Percentiles rank a stretch among this genome's conserved stretches.
phyloP scores from a whole-genome alignment of 2,329 filamentous ascomycete genomes.

The Pyricularia pennisetigena region DNA sequence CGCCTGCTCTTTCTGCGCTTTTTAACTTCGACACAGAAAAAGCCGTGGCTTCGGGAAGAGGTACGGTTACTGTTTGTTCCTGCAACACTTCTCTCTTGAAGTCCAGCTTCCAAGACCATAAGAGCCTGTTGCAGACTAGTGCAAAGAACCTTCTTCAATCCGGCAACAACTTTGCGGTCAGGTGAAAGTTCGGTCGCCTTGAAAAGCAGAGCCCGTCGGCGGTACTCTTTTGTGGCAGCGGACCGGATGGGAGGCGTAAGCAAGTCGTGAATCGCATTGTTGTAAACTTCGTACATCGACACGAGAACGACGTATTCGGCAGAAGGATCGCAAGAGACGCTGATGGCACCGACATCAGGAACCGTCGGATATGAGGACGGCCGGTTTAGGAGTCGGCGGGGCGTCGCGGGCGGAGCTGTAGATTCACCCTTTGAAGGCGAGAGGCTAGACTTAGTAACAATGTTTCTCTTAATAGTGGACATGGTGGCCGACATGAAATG shows the following conservation, averaged over 20 bases:
- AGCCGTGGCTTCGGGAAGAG: slow-evolving; percentile 87
- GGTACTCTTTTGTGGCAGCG: slow-evolving; percentile 55
- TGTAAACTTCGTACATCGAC: slow-evolving; percentile 99
- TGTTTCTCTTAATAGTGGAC: slow-evolving; percentile 32
- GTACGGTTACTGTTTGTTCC: slow-evolving; percentile 90
- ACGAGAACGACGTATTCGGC: slow-evolving; percentile 82
- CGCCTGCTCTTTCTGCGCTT: slow-evolving; percentile 45
- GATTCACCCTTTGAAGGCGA: slow-evolving; percentile 36
- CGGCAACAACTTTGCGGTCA: slow-evolving; percentile 90
- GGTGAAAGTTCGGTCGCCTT: slow-evolving; percentile 82
- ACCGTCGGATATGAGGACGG: slow-evolving; percentile 61
- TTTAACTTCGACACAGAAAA: slow-evolving; percentile 93
- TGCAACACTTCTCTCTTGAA: slow-evolving; percentile 78
- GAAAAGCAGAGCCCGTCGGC: slow-evolving; percentile 78
- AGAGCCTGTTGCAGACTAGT: slow-evolving; percentile 73
- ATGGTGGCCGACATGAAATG: slow-evolving; percentile 35
- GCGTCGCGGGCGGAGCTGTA: slow-evolving; percentile 39
- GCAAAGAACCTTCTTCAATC: slow-evolving; percentile 83
- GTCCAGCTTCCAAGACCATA: slow-evolving; percentile 79
- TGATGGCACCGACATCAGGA: slow-evolving; percentile 65
- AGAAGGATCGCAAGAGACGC: slow-evolving; percentile 54
- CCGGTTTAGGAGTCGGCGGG: slow-evolving; percentile 54
- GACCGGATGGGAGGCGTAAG: slow-evolving; percentile 55
- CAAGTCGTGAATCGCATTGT: slow-evolving; percentile 93
- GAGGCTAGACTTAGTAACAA: slow-evolving; percentile 30